phyloP scores from a whole-genome alignment of 306 rosid genomes.

The Citrullus colocynthis region DNA sequence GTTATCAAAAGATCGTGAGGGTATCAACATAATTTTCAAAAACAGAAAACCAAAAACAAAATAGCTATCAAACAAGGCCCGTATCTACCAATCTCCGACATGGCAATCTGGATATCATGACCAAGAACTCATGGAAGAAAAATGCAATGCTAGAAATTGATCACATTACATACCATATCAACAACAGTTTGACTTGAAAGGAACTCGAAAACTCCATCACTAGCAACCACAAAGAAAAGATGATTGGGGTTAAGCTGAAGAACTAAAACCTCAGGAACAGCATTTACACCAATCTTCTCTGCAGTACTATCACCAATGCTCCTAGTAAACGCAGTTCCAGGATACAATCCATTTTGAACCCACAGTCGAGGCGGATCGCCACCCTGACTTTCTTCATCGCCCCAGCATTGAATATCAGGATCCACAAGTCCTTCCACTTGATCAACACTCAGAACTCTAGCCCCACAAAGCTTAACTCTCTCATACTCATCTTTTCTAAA shows the following conservation, averaged over 20 bases:
- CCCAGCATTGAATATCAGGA: slow-evolving; percentile 75
- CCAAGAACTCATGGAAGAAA: not conserved
- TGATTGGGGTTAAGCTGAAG: slow-evolving; percentile 65
- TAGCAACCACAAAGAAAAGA: slow-evolving; percentile 84
- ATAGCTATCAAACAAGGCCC: too few species aligned
- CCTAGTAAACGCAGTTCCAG: slow-evolving; percentile 97
- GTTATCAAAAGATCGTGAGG: too few species aligned
- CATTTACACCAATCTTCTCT: slow-evolving; percentile 78
- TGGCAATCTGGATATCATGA: not conserved
- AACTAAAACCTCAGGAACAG: slow-evolving; percentile 69
- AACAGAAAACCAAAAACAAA: too few species aligned
- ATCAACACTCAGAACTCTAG: slow-evolving; percentile 83
- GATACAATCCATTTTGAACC: slow-evolving; percentile 68
- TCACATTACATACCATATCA: slow-evolving; percentile 52
- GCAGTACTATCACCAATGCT: slow-evolving; percentile 85
- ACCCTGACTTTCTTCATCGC: slow-evolving; percentile 79
- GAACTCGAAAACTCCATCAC: slow-evolving; percentile 96
- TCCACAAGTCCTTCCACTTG: slow-evolving; percentile 90
- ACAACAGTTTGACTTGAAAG: slow-evolving; percentile 85
- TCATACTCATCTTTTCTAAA: slow-evolving; percentile 84
- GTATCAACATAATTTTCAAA: too few species aligned
- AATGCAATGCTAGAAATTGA: not conserved
- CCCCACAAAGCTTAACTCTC: slow-evolving; percentile 84
- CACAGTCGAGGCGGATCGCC: slow-evolving; percentile 91
- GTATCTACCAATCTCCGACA: not conserved